Evolutionary conservation across 2,329 filamentous ascomycete genomes (phyloP).

Genomic region (Penicillium sp.): DNA sequence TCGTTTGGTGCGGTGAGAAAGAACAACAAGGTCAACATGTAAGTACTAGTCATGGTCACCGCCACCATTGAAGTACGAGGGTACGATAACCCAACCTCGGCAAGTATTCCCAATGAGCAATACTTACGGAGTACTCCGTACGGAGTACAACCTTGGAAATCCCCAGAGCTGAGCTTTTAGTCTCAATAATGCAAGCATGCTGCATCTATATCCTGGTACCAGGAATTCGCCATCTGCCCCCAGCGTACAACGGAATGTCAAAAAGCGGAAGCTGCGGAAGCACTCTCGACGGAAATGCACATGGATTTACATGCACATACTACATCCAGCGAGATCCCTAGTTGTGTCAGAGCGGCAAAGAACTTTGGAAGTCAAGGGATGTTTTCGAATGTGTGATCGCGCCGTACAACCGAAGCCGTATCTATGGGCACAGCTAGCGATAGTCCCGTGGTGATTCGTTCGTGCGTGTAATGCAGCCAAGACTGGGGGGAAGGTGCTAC

Average conservation of each 20-base stretch:
- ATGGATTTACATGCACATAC: background rate
- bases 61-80: background rate
- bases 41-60: background rate
- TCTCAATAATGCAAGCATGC: conserved; percentile 14
- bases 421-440: background rate
- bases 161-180: background rate
- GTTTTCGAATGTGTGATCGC: background rate
- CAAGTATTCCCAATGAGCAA: background rate
- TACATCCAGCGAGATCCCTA: background rate
- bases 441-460: background rate
- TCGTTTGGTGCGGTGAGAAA: conserved; percentile 3
- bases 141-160: too few relatives aligned
- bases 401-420: background rate
- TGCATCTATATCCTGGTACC: conserved; percentile 12
- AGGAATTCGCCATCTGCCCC: conserved; percentile 9
- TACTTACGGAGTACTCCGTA: background rate
- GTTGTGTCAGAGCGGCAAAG: background rate
- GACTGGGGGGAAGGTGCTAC: background rate
- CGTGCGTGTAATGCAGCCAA: background rate
- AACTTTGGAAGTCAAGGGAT: background rate
- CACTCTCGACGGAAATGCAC: background rate
- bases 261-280: background rate
- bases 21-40: background rate
- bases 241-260: conserved; percentile 7
- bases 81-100: background rate